Evolutionary conservation across 345 rosid genomes (phyloP), one percentile per base, ranked within the genome.

Genomic region (Sapria himalayana): DNA sequence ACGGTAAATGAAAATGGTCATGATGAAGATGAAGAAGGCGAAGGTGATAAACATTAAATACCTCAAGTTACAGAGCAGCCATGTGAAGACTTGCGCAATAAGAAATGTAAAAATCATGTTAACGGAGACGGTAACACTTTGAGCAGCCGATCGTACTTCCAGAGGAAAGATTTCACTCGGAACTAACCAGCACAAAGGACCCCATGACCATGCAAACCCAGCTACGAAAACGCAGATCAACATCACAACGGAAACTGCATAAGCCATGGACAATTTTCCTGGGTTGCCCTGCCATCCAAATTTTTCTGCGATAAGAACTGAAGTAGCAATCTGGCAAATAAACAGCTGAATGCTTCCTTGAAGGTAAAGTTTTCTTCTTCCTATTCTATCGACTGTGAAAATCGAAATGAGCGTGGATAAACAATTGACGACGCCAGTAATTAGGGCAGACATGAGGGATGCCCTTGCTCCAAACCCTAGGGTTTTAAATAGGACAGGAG

Each of bases 131-230:
- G 53, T 66, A 25, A 75, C 57, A 41, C 67, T 56, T 43, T 69
- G 79, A 13, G 72, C 79, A 1, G 85, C 76, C 14, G 76, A 75
- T 15, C 85, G 45, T 41, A 75, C 44, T 53, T 75, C 85, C 19
- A 75, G 36, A 17, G 79, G 79, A 43, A 68, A 65, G 15, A 72
- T 75, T 42, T 72, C 85, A 37, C 79, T 75, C 0, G 79, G 85
- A 13, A 75, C 73, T 15, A 75, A 11, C 79, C 79, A 71, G 3
- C 79, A 75, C 6, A 75, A 49, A 1, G 85, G 85, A 6, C 85
- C 84, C 85, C 85, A 75, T 7, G 85, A 75, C 73, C 76, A 71
- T 0, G 85, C 79, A 42, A 58, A 71, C 3, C 61, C 84, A 0
- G 69, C 61, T 15, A 69, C 66, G 23, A 60, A 74, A 3, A 54